These are phyloP conservation scores for Pyracantha coccinea DNA, from an alignment of 331 rosid species.

Conservation along the genomic window DNA sequence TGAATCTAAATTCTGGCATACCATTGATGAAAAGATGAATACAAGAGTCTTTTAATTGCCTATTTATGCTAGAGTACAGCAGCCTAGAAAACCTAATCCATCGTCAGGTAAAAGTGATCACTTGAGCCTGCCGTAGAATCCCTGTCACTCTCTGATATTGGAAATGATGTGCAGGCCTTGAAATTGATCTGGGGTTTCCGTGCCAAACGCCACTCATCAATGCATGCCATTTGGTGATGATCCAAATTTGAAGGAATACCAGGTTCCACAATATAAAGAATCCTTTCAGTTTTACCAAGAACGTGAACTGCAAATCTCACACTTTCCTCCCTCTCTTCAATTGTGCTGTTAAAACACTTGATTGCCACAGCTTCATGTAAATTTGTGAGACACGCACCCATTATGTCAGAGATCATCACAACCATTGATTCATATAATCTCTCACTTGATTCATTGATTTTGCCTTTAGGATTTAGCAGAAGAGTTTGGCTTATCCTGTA, in stretches of 20 bases:
- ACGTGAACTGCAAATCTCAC: constrained; percentile 50
- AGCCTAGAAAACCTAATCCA: constrained; percentile 6
- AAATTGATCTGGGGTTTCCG: constrained; percentile 27
- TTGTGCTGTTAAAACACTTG: constrained; percentile 37
- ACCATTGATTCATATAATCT: constrained; percentile 32
- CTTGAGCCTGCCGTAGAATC: constrained; percentile 15
- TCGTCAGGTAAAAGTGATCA: constrained; percentile 23
- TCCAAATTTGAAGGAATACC: constrained; percentile 29
- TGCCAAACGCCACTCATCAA: constrained; percentile 68
- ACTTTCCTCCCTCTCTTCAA: constrained; percentile 63
- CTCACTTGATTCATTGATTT: neutral
- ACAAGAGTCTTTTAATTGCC: too few species aligned
- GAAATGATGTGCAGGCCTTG: constrained; percentile 2
- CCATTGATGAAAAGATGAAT: too few species aligned
- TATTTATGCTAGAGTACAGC: too few species aligned
- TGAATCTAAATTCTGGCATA: too few species aligned
- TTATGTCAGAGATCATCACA: constrained; percentile 50
- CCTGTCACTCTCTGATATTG: constrained; percentile 13
- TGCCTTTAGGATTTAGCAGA: constrained; percentile 26
- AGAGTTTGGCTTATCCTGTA: constrained; percentile 56
- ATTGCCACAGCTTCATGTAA: constrained; percentile 32
- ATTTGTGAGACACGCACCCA: constrained; percentile 74
- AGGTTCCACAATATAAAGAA: constrained; percentile 46
- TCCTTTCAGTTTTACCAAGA: constrained; percentile 51
- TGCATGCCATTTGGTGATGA: constrained; percentile 24